Evolutionary conservation across 352 stramenopile genomes (phyloP).

Genomic region (Phytophthora palmivora): DNA sequence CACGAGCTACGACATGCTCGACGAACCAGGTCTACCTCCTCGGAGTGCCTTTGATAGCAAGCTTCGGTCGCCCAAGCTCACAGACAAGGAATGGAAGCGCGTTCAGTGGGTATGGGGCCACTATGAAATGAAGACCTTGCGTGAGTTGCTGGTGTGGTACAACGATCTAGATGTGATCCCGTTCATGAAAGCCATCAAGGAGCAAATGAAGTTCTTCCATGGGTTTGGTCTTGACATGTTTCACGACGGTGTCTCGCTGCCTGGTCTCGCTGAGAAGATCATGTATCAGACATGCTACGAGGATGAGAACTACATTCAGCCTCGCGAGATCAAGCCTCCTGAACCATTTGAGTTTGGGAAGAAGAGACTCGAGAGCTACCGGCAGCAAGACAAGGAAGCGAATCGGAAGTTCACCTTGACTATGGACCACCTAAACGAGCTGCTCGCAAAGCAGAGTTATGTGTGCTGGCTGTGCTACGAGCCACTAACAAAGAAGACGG

Average conservation of each 20-base stretch:
- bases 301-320: not conserved
- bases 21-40: constrained; percentile 27
- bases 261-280: constrained; percentile 26
- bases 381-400: not conserved
- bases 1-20: constrained; percentile 29
- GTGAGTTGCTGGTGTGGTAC: not conserved
- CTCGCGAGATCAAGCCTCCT: not conserved
- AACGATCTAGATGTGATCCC: not conserved
- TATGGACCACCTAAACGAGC: not conserved
- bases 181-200: constrained; percentile 14
- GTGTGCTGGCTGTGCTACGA: not conserved
- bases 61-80: constrained; percentile 16
- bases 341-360: not conserved
- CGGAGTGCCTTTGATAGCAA: constrained; percentile 29
- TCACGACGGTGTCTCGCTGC: constrained; percentile 23
- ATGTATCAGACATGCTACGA: constrained; percentile 36
- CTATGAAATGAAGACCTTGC: constrained; percentile 13
- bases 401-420: not conserved
- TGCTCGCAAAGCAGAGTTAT: not conserved
- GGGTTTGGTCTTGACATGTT: constrained; percentile 34
- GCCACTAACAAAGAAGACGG: not conserved
- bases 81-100: constrained; percentile 33
- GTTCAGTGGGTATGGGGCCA: constrained; percentile 38
- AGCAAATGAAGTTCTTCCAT: constrained; percentile 18
- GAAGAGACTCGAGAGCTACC: not conserved